These are phyloP conservation scores for Cladochytrium replicatum DNA, from an alignment of 192 early-diverging fungal species.

Conservation along the genomic window DNA sequence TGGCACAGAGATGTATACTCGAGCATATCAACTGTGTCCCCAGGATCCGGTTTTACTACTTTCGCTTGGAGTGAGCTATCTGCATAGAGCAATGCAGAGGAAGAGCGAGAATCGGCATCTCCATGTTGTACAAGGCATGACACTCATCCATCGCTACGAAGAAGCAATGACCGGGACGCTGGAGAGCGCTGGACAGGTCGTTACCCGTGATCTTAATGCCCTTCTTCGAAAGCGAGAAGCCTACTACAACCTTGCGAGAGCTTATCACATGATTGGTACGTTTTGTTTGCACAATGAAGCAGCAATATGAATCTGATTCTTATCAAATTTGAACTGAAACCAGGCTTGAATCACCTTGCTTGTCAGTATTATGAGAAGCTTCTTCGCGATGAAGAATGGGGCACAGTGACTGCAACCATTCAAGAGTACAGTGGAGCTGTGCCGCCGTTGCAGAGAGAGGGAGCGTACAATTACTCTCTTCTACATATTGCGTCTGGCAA, in stretches of 20 bases:
- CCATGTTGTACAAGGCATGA: conserved; percentile 48
- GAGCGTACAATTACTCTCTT: conserved; percentile 81
- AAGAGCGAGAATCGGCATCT: conserved; percentile 59
- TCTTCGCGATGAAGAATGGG: conserved; percentile 25
- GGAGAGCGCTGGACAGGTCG: not conserved
- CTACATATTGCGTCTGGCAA: conserved; percentile 74
- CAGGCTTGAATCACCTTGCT: conserved; percentile 69
- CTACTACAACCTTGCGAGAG: conserved; percentile 79
- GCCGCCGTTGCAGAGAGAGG: conserved; percentile 60
- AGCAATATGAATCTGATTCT: not conserved
- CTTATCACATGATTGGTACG: conserved; percentile 71
- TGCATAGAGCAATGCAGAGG: conserved; percentile 60
- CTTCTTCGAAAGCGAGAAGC: conserved; percentile 53
- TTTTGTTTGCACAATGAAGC: not conserved
- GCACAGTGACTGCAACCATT: not conserved
- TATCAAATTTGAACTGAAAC: conserved; percentile 5
- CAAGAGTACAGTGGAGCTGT: conserved; percentile 12
- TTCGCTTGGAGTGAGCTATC: conserved; percentile 45
- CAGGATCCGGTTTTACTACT: conserved; percentile 58
- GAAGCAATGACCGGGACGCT: not conserved
- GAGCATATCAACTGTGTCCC: conserved; percentile 49
- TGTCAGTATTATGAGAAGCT: conserved; percentile 76
- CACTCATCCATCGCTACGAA: not conserved
- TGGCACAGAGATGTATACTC: not conserved
- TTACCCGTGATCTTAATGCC: conserved; percentile 12